Conservation (phyloP, 2,329 filamentous ascomycete species). For the Aaosphaeria pasadenensis region DNA sequence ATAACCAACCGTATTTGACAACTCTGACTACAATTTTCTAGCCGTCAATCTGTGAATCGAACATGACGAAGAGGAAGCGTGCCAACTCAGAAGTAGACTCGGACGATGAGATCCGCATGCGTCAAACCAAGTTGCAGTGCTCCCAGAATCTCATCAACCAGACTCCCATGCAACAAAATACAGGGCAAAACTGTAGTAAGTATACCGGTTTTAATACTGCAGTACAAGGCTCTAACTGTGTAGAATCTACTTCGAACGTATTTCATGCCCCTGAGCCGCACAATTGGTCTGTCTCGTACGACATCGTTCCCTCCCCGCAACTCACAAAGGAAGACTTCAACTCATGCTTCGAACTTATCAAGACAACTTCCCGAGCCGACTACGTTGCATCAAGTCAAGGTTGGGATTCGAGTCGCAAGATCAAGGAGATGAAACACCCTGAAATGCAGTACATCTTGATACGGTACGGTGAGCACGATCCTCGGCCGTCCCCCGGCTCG, state of each 20-base stretch:
- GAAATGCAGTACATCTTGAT: conserved; percentile 66
- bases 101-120: too few species aligned
- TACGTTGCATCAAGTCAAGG: conserved; percentile 62
- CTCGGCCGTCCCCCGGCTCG: not conserved
- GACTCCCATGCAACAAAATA: too few species aligned
- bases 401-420: conserved; percentile 63
- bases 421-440: conserved; percentile 63
- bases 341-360: conserved; percentile 56
- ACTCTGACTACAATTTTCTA: too few species aligned
- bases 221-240: too few species aligned
- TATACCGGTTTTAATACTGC: too few species aligned
- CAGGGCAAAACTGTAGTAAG: too few species aligned
- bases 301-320: conserved; percentile 1
- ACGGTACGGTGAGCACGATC: not conserved
- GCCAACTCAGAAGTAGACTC: too few species aligned
- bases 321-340: conserved; percentile 42
- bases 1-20: too few species aligned
- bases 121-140: too few species aligned
- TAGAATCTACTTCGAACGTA: not conserved
- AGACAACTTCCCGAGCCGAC: conserved; percentile 61
- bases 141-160: too few species aligned
- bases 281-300: not conserved
- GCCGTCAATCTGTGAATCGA: too few species aligned
- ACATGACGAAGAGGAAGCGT: too few species aligned
- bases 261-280: not conserved